Percentiles rank a stretch among this genome's conserved stretches.
These are phyloP conservation scores for Ailanthus altissimus DNA, from an alignment of 345 rosid species.

Conservation along the genomic window DNA sequence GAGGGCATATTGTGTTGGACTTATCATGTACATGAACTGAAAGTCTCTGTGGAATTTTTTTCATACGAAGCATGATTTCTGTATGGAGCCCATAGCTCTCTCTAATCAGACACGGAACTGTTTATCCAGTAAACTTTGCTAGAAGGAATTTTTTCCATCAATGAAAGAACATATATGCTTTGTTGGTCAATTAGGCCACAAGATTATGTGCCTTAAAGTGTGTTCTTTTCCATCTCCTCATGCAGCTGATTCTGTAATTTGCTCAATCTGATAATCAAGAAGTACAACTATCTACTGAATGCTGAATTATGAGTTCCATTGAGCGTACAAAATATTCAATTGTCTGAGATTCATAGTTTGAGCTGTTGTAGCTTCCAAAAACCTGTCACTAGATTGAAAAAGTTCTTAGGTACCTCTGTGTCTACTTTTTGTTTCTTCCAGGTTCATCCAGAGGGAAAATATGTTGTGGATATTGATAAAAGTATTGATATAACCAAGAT, in stretches of 20 bases:
- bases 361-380: not conserved
- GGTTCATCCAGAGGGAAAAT: conserved; percentile 99
- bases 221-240: not conserved
- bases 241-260: not conserved
- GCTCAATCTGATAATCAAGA: not conserved
- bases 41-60: not conserved
- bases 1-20: not conserved
- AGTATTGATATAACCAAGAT: conserved; percentile 91
- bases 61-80: not conserved
- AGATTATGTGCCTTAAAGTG: not conserved
- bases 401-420: not conserved
- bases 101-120: not conserved
- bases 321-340: not conserved
- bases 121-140: not conserved
- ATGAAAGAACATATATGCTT: not conserved
- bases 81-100: not conserved
- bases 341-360: not conserved
- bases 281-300: not conserved
- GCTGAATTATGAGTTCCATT: not conserved
- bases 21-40: not conserved
- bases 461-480: conserved; percentile 95
- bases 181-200: not conserved
- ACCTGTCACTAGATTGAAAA: not conserved
- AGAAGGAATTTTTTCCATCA: not conserved
- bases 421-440: conserved; percentile 30